phyloP scores from a whole-genome alignment of 108 stramenopile genomes.

The Mediolabrus comicus region DNA sequence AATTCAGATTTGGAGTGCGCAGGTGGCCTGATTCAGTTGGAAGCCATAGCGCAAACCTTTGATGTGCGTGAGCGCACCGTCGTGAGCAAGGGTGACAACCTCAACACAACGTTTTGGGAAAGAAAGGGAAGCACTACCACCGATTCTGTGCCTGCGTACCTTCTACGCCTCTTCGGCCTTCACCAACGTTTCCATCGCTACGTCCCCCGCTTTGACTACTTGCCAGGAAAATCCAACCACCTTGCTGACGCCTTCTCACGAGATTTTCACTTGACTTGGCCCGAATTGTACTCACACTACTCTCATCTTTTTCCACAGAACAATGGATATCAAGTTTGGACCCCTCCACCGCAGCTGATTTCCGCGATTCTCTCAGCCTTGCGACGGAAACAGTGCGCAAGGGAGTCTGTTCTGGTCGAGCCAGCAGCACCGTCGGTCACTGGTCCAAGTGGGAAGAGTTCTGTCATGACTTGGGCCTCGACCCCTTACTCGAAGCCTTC shows the following conservation, averaged over 20 bases:
- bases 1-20: slow-evolving; percentile 14
- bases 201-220: slow-evolving; percentile 1
- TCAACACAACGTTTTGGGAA: slow-evolving; percentile 27
- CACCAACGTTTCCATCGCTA: slow-evolving; percentile 31
- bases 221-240: not conserved
- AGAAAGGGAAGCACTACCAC: slow-evolving; percentile 23
- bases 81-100: slow-evolving; percentile 26
- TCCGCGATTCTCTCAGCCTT: slow-evolving; percentile 24
- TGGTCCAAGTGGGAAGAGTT: slow-evolving; percentile 35
- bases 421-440: not conserved
- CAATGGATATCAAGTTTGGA: not conserved
- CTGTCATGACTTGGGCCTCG: slow-evolving; percentile 16
- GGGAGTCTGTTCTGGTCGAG: slow-evolving; percentile 24
- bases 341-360: slow-evolving; percentile 2
- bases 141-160: slow-evolving; percentile 35
- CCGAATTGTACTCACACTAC: not conserved
- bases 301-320: slow-evolving; percentile 14
- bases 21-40: slow-evolving; percentile 6
- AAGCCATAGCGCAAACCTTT: slow-evolving; percentile 3
- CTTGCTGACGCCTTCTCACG: not conserved
- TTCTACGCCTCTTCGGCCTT: slow-evolving; percentile 49
- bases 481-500: slow-evolving; percentile 26
- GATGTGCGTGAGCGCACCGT: slow-evolving; percentile 16
- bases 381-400: slow-evolving; percentile 11
- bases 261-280: not conserved